Base-by-base conservation (phyloP, 2,329 filamentous ascomycete species). In the Mariannaea sp. region DNA sequence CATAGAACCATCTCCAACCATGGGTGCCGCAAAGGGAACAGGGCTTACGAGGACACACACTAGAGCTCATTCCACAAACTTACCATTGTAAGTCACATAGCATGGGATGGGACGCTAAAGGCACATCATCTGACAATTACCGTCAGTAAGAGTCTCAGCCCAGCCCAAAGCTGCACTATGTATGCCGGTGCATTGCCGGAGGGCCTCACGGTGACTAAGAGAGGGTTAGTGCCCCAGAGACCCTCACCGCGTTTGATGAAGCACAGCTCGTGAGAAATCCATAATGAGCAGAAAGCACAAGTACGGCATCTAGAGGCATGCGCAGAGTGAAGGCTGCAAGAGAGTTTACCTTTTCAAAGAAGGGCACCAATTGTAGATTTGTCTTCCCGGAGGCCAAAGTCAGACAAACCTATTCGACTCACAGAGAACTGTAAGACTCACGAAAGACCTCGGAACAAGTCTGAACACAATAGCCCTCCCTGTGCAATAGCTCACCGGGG, bases 241-340 rank as follows among this genome's bases (percentile, higher is more conserved):
- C 16, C 44, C 55, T 51, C 48, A 53, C 35, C 43, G 47, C 38
- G 42, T 16, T 17, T 17, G 26, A 42, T 47, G 44, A 30, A 27
- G 24, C 20, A 42, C 27, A 56, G 44, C 40, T 43, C 40, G 46
- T 44, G 13, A 17, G n/a, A n/a, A n/a, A n/a, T n/a, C n/a, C n/a
- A n/a, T n/a, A n/a, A n/a, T n/a, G n/a, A n/a, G n/a, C n/a, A n/a
- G n/a, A n/a, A n/a, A n/a, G n/a, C n/a, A n/a, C n/a, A n/a, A n/a
- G n/a, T n/a, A n/a, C n/a, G n/a, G n/a, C n/a, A n/a, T n/a, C n/a
- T n/a, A n/a, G n/a, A n/a, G n/a, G n/a, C n/a, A n/a, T n/a, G n/a
- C n/a, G n/a, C n/a, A n/a, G n/a, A n/a, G n/a, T n/a, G n/a, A n/a
- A n/a, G n/a, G n/a, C n/a, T n/a, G n/a, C n/a, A n/a, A n/a, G n/a